Conservation (phyloP, 805 yeast genomes). For the Candida vaughaniae region DNA sequence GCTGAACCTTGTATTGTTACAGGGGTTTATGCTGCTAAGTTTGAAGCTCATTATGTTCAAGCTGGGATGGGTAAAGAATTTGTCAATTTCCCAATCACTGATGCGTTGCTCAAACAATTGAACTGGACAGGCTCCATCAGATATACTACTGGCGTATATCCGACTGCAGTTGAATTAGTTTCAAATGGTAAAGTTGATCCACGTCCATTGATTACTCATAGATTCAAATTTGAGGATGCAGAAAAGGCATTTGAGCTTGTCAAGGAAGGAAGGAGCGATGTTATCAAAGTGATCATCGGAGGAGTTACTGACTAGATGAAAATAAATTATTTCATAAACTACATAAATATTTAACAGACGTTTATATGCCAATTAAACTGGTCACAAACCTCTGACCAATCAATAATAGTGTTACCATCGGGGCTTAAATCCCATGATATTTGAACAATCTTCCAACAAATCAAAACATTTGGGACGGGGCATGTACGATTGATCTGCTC, state of each 20-base stretch:
- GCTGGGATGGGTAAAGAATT: conserved; percentile 19
- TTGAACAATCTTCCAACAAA: conserved; percentile 15
- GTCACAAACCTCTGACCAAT: conserved; percentile 23
- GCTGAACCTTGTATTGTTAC: conserved; percentile 16
- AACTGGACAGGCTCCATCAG: conserved; percentile 17
- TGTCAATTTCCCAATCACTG: conserved; percentile 19
- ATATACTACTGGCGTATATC: conserved; percentile 16
- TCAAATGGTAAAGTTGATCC: conserved; percentile 13
- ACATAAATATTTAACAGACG: conserved; percentile 6
- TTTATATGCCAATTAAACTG: conserved; percentile 20
- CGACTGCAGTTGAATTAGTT: conserved; percentile 18
- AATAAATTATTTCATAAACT: no score
- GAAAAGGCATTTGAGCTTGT: conserved; percentile 18
- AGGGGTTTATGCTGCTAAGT: conserved; percentile 14
- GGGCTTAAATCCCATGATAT: conserved; percentile 20
- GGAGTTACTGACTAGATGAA: no score
- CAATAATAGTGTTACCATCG: conserved; percentile 12
- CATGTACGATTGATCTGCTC: conserved; percentile 9
- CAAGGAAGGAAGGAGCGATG: conserved; percentile 12
- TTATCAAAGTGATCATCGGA: conserved; percentile 17
- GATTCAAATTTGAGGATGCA: conserved; percentile 19
- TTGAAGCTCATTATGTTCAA: conserved; percentile 16
- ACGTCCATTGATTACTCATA: conserved; percentile 16
- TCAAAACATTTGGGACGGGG: conserved; percentile 17
- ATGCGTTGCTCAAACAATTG: conserved; percentile 18